Evolutionary conservation across 495 filamentous ascomycete species (phyloP), one percentile per base, ranked within the genome.

Genomic region (Aspergillus sclerotiicarbonarius): DNA sequence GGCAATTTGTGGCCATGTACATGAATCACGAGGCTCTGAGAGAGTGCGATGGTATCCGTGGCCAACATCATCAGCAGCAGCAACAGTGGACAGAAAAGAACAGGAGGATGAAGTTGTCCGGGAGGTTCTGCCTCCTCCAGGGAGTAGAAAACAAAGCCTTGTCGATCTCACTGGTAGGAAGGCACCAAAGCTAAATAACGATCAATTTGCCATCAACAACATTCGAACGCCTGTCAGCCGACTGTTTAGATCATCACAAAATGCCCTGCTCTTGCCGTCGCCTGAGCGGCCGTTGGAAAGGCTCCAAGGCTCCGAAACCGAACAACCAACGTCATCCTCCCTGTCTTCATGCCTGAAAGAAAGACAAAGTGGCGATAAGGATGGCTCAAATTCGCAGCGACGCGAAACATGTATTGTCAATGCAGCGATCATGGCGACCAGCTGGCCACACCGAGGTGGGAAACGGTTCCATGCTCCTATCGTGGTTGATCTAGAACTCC

Each of bases 401-500:
- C 78, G 70, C 55, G 90, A 92, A 73, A 92, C 88, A 8, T 90
- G 86, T 65, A 73, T 94, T 51, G 79, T 92, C 62, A 93, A 92
- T 71, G 87, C 87, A 32, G 84, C 89, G 16, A 86, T 92, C 59
- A 77, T 87, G 76, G 81, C 84, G 9, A 84, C 76, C 3, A 87
- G 80, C 62, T 88, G 83, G 75, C 86, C 87, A 43, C 84, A 87
- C 59, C 66, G 62, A 1, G 79, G 76, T 15, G 77, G 76, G 31
- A 87, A 86, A 65, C 76, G 63, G 53, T 84, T 88, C 70, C 84
- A 90, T 71, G 87, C 89, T 62, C 85, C 90, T 8, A 87, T 93
- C 54, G 84, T 92, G 8, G 84, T 93, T 21, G 88, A 95, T 66
- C 69, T 92, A 31, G 84, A 91, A 58, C 75, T 93, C 39, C 87